A percentile compares a stretch with the other conserved stretches of the same genome.
Evolutionary conservation across 164 flowering plant genomes (phyloP).

Genomic region (Magnolia kwangsiensis): DNA sequence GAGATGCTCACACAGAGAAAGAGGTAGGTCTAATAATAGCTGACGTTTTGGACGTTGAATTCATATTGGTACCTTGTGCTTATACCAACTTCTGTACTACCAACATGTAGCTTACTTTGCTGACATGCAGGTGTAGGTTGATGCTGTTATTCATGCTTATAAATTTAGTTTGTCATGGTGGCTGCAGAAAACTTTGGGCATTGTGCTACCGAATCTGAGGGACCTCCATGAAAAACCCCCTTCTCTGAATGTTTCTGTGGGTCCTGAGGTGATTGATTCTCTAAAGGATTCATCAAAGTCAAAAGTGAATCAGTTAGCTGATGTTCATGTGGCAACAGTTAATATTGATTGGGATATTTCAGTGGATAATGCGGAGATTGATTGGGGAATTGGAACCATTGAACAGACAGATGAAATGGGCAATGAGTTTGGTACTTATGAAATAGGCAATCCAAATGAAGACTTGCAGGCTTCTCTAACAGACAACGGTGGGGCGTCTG

Average conservation of each 20-base stretch:
- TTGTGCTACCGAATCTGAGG: slow-evolving; percentile 58
- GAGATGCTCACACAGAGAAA: slow-evolving; percentile 76
- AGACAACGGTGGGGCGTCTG: slow-evolving; percentile 33
- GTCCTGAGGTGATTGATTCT: slow-evolving; percentile 47
- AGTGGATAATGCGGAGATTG: slow-evolving; percentile 72
- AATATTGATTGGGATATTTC: slow-evolving; percentile 89
- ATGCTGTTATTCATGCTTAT: background rate
- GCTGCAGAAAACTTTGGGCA: slow-evolving; percentile 46
- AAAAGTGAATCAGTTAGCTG: slow-evolving; percentile 18
- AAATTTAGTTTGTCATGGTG: slow-evolving; percentile 12
- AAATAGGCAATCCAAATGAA: slow-evolving; percentile 72
- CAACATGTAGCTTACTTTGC: background rate
- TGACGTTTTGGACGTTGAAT: background rate
- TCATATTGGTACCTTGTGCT: background rate
- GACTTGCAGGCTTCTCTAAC: slow-evolving; percentile 30
- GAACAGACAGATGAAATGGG: slow-evolving; percentile 65
- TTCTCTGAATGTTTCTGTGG: slow-evolving; percentile 53
- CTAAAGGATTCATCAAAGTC: slow-evolving; percentile 23
- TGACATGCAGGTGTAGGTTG: background rate
- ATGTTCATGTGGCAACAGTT: slow-evolving; percentile 31
- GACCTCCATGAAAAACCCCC: slow-evolving; percentile 66
- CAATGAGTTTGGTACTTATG: slow-evolving; percentile 80
- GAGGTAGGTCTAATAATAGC: slow-evolving; percentile 43
- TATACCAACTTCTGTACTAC: background rate
- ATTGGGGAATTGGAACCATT: slow-evolving; percentile 81